Conservation (phyloP, 1,284 basidiomycete species). For the Ganoderma sinense region DNA sequence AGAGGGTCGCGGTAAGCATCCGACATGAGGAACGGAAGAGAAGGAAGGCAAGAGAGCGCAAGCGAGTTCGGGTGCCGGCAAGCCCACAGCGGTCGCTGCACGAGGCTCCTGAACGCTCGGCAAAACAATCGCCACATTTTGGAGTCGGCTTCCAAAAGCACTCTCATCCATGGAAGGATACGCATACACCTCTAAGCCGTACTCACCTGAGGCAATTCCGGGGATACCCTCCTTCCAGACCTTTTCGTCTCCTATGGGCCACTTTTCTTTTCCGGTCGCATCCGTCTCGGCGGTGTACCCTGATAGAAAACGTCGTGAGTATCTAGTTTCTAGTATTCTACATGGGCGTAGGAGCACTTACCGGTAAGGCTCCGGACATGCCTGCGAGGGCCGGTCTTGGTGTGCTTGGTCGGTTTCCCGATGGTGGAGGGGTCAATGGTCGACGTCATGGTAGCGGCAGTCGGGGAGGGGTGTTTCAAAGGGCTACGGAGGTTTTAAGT, state of each 20-base stretch:
- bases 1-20: not conserved
- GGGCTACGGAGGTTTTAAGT: not conserved
- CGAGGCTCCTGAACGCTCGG: conserved; percentile 29
- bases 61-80: conserved; percentile 8
- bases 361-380: conserved; percentile 82
- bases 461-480: not conserved
- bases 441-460: conserved; percentile 48
- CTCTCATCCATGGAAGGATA: not conserved
- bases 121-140: not conserved
- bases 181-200: not conserved
- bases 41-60: not conserved
- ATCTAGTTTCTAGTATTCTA: conserved; percentile 3
- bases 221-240: conserved; percentile 79
- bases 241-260: conserved; percentile 85
- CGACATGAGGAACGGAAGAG: not conserved
- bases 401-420: conserved; percentile 58
- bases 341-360: conserved; percentile 37
- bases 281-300: conserved; percentile 82
- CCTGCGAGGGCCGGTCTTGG: conserved; percentile 48
- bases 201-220: conserved; percentile 62
- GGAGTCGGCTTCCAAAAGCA: not conserved
- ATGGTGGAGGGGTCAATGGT: conserved; percentile 71
- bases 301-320: conserved; percentile 37
- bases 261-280: conserved; percentile 78
- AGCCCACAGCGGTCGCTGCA: conserved; percentile 4